Conservation (phyloP, 805 yeast genomes). For the Lipomyces chichibuensis region DNA sequence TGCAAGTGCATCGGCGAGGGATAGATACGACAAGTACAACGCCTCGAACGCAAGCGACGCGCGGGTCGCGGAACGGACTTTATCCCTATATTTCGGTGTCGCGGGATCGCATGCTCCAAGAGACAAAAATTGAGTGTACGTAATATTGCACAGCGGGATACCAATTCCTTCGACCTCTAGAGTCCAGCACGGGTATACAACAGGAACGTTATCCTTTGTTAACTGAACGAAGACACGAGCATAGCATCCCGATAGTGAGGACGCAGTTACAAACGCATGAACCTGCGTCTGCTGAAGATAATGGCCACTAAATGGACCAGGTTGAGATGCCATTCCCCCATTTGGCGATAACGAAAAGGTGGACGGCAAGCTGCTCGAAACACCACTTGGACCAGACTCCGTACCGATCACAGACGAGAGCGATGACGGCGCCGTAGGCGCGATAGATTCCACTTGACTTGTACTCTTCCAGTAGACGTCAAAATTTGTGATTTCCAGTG, state of each 20-base stretch:
- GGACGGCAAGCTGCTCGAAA: constrained; percentile 6
- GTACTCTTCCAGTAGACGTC: constrained; percentile 98
- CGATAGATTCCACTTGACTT: constrained; percentile 49
- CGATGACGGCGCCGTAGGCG: constrained; percentile 25
- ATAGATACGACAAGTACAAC: constrained; percentile 52
- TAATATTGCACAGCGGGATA: constrained; percentile 64
- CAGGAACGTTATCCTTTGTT: constrained; percentile 81
- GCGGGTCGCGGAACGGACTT: constrained; percentile 3
- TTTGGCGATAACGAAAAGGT: constrained; percentile 5
- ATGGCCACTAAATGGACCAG: constrained; percentile 20
- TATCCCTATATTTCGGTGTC: constrained; percentile 1
- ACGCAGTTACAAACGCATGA: constrained; percentile 83
- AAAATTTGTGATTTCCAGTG: constrained; percentile 85
- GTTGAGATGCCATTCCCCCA: constrained; percentile 6
- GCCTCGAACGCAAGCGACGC: constrained; percentile 35
- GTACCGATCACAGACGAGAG: constrained; percentile 23
- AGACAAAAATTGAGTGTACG: constrained; percentile 40
- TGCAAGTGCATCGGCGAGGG: constrained; percentile 62
- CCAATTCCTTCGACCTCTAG: constrained; percentile 48
- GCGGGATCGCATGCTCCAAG: constrained; percentile 17
- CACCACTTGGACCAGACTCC: background rate
- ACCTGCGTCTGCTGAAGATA: constrained; percentile 41
- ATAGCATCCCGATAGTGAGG: constrained; percentile 84
- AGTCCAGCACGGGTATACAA: constrained; percentile 63
- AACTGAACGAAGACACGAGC: constrained; percentile 68